Conservation (phyloP, 805 yeast species). For the Blastobotrys americana region DNA sequence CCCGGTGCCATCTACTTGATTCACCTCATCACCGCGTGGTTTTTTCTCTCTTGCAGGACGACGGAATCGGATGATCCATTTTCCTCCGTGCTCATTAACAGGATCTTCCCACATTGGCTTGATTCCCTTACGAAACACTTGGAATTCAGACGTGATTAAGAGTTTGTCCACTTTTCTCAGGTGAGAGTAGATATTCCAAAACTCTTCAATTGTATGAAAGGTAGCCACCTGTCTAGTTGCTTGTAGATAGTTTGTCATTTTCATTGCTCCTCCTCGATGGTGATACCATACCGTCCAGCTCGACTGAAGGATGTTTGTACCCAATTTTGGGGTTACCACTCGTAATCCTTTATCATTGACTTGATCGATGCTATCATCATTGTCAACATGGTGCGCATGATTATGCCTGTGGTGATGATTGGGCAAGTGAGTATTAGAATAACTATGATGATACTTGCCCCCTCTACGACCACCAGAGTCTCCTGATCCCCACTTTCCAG, state of each 20-base stretch:
- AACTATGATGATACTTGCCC: conserved; percentile 1
- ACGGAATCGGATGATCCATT: conserved; percentile 52
- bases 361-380: not conserved
- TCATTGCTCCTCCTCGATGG: conserved; percentile 24
- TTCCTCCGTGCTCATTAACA: conserved; percentile 50
- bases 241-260: conserved; percentile 21
- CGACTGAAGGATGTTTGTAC: conserved; percentile 16
- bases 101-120: conserved; percentile 68
- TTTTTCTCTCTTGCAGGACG: conserved; percentile 25
- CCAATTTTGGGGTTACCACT: conserved; percentile 15
- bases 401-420: not conserved
- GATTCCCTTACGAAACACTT: conserved; percentile 51
- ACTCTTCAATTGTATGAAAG: conserved; percentile 85
- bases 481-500: too few species aligned
- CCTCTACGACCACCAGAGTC: too few species aligned
- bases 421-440: not conserved
- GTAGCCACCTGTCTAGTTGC: conserved; percentile 68
- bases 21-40: conserved; percentile 10
- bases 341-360: conserved; percentile 7
- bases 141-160: conserved; percentile 39
- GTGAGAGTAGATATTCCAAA: conserved; percentile 92
- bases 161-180: conserved; percentile 21
- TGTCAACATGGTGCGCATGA: not conserved
- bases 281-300: conserved; percentile 29
- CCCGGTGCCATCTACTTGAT: not conserved